Conservation (phyloP, 352 stramenopile genomes). For the Thalassiosira hispida region DNA sequence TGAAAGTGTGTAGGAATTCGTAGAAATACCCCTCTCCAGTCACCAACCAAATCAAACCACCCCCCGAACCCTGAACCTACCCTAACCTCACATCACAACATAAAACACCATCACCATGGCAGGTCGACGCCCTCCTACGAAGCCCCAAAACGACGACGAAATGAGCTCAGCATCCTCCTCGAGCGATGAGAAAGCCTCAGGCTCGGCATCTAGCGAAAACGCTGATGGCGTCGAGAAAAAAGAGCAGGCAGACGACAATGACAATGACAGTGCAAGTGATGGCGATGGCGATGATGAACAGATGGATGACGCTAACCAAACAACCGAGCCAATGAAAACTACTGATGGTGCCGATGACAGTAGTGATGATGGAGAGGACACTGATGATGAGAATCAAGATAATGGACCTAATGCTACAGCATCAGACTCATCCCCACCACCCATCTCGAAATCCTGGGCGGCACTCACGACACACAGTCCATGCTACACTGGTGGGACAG, state of each 20-base stretch:
- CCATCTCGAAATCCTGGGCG: constrained; percentile 82
- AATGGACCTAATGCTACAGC: neutral
- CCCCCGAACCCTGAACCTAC: too few species aligned
- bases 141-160: constrained; percentile 22
- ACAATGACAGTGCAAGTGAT: constrained; percentile 17
- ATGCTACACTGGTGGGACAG: constrained; percentile 78
- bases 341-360: constrained; percentile 10
- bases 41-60: too few species aligned
- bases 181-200: neutral
- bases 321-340: neutral
- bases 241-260: neutral
- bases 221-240: neutral
- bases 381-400: constrained; percentile 17
- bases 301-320: constrained; percentile 5
- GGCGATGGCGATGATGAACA: constrained; percentile 14
- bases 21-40: too few species aligned
- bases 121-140: neutral
- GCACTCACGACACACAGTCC: constrained; percentile 67
- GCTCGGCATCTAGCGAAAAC: constrained; percentile 1
- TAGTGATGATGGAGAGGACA: constrained; percentile 3
- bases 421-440: neutral
- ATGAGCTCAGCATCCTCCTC: constrained; percentile 5
- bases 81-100: too few species aligned
- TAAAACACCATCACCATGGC: constrained; percentile 2
- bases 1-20: too few species aligned